Percentiles rank a stretch among this genome's conserved stretches.
Evolutionary conservation across 75 land plant genomes (phyloP).

Genomic region (Selaginella tamariscina): DNA sequence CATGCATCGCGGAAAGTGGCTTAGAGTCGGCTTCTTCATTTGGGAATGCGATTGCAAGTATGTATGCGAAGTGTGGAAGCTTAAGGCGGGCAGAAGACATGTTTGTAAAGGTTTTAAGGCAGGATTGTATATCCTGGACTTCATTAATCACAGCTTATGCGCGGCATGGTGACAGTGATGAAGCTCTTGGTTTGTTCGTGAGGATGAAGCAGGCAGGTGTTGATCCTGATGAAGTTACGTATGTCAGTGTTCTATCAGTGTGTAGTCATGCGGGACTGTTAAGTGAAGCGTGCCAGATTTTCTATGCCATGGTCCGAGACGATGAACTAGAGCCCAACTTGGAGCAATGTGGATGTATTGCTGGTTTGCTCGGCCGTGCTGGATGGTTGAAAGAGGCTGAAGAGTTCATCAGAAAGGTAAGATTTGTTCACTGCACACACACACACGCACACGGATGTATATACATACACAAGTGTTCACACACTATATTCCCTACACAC

Average conservation of each 20-base stretch:
- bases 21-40: not conserved
- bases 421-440: too few species aligned
- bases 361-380: constrained; percentile 10
- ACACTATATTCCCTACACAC: too few species aligned
- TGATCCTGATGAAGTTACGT: constrained; percentile 6
- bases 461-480: too few species aligned
- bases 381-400: constrained; percentile 11
- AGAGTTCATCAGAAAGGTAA: not conserved
- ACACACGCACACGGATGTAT: too few species aligned
- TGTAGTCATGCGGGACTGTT: constrained; percentile 13
- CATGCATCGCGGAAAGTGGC: not conserved
- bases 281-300: constrained; percentile 1
- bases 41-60: not conserved
- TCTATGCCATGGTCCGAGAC: not conserved
- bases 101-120: constrained; percentile 2
- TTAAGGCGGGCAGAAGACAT: not conserved
- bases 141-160: constrained; percentile 6
- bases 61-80: constrained; percentile 13
- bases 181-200: not conserved
- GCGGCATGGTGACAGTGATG: not conserved
- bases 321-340: not conserved
- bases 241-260: constrained; percentile 9
- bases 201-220: not conserved
- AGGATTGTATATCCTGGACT: not conserved
- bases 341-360: constrained; percentile 6